These are phyloP conservation scores for Gossypium ekmanianum DNA, from an alignment of 345 rosid species.

Conservation along the genomic window DNA sequence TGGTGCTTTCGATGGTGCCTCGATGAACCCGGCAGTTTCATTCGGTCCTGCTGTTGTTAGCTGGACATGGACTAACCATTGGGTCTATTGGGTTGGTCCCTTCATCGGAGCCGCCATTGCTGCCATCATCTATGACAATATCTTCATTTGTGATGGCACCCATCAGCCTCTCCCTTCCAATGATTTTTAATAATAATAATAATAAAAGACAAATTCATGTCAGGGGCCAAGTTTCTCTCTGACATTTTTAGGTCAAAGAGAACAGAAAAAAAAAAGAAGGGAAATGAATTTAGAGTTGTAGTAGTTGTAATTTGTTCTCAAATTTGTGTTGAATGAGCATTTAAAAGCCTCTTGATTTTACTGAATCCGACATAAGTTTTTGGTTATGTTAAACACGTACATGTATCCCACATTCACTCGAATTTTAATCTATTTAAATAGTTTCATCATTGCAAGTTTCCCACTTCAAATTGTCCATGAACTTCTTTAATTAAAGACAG, in stretches of 20 bases:
- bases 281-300: background rate
- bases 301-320: constrained; percentile 1
- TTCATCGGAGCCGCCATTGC: constrained; percentile 57
- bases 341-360: background rate
- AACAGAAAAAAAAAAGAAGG: background rate
- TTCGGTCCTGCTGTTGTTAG: constrained; percentile 74
- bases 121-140: constrained; percentile 43
- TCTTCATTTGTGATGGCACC: constrained; percentile 39
- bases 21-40: constrained; percentile 77
- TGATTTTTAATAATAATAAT: constrained; percentile 28
- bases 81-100: constrained; percentile 75
- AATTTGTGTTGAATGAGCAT: background rate
- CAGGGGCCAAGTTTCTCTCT: constrained; percentile 12
- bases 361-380: background rate
- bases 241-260: constrained; percentile 9
- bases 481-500: background rate
- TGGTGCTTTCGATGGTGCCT: constrained; percentile 54
- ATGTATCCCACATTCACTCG: background rate
- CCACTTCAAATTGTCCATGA: background rate
- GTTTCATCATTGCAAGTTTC: background rate
- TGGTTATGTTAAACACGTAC: background rate
- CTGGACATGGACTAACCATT: constrained; percentile 65
- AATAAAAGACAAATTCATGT: background rate
- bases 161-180: constrained; percentile 48
- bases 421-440: background rate